Evolutionary conservation across 83 land plant genomes (phyloP).

Genomic region (Isoetes engelmannii): DNA sequence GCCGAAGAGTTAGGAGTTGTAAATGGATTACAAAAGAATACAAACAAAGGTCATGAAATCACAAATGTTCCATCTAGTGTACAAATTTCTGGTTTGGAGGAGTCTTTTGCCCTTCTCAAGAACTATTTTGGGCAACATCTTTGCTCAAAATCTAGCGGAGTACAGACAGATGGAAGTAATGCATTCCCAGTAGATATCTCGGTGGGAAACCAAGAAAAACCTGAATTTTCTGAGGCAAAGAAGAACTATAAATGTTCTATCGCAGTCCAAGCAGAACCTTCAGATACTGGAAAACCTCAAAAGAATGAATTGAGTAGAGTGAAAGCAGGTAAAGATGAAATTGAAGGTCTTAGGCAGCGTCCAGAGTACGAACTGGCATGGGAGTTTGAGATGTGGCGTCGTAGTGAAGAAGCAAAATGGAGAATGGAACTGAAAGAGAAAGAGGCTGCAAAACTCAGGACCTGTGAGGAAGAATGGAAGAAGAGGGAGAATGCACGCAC

Average conservation of each 20-base stretch:
- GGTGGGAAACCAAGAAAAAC: neutral
- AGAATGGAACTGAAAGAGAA: constrained; percentile 19
- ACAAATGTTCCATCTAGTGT: neutral
- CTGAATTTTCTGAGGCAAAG: too few relatives aligned
- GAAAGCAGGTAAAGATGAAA: neutral
- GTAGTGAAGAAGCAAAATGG: constrained; percentile 33
- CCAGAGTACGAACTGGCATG: constrained; percentile 34
- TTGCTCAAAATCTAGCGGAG: constrained; percentile 18
- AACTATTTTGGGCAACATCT: constrained; percentile 7
- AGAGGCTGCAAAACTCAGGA: constrained; percentile 16
- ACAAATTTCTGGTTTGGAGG: constrained; percentile 4
- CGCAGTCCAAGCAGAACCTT: too few relatives aligned
- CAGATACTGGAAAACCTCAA: too few relatives aligned
- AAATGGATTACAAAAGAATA: constrained; percentile 1
- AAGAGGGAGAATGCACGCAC: constrained; percentile 17
- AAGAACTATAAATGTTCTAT: too few relatives aligned
- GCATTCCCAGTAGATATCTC: neutral
- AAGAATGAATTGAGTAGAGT: neutral
- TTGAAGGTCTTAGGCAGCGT: constrained; percentile 14
- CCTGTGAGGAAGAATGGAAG: constrained; percentile 25
- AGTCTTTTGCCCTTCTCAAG: constrained; percentile 13
- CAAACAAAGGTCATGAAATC: constrained; percentile 3
- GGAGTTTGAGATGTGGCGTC: constrained; percentile 40
- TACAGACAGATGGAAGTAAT: constrained; percentile 13
- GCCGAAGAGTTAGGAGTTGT: constrained; percentile 29